Evolutionary conservation across 2,329 filamentous ascomycete species (phyloP).

Genomic region (Grosmannia serpens): DNA sequence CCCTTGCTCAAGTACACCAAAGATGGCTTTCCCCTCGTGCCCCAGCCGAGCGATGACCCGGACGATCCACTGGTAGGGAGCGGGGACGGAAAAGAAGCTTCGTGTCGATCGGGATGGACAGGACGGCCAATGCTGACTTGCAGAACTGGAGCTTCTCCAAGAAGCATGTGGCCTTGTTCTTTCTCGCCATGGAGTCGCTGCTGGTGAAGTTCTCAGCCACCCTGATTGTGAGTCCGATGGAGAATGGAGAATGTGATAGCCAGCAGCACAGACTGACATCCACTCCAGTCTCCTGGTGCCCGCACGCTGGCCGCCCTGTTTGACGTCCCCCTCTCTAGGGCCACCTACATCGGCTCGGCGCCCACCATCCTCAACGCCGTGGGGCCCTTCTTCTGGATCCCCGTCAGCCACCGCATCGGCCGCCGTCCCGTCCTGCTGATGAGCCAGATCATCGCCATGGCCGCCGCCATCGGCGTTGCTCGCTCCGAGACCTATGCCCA

Average conservation of each 20-base stretch:
- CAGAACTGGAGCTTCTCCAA: slow-evolving; percentile 1
- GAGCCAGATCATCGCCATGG: slow-evolving; percentile 8
- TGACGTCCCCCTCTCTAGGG: not conserved
- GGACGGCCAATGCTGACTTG: not conserved
- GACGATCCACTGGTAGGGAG: not conserved
- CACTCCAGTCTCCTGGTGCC: not conserved
- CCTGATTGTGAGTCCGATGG: not conserved
- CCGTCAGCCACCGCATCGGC: slow-evolving; percentile 11
- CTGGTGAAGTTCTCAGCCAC: not conserved
- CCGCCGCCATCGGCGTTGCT: slow-evolving; percentile 9
- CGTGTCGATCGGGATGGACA: not conserved
- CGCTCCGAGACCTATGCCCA: slow-evolving; percentile 5
- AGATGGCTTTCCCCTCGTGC: not conserved
- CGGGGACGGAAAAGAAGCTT: not conserved
- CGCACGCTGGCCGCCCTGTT: not conserved
- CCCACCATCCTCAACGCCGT: slow-evolving; percentile 9
- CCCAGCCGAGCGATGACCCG: not conserved
- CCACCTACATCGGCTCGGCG: slow-evolving; percentile 11
- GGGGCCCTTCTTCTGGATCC: slow-evolving; percentile 12
- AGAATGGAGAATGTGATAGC: too few species aligned
- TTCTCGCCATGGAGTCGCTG: not conserved
- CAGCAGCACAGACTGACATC: too few species aligned
- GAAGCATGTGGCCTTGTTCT: not conserved
- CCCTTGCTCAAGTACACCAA: not conserved
- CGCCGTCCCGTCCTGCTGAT: slow-evolving; percentile 12